A percentile compares a stretch with the other conserved stretches of the same genome.
Evolutionary conservation across 805 yeast genomes (phyloP).

Genomic region (Helenozyma baotianmanensis): DNA sequence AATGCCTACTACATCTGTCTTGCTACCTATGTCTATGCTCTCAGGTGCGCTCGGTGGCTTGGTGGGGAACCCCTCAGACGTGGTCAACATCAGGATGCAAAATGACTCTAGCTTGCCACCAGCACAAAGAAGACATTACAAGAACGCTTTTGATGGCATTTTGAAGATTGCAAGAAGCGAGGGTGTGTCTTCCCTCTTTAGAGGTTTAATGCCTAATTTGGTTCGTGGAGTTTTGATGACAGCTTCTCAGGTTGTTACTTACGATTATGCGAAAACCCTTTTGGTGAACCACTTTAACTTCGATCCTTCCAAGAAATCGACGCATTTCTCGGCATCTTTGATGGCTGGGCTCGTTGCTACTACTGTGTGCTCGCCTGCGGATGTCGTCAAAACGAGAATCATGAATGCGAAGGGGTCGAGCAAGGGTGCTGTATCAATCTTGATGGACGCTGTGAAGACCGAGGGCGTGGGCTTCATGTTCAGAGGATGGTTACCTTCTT

Average conservation of each 20-base stretch:
- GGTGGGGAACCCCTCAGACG: conserved; percentile 85
- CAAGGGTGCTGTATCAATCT: conserved; percentile 46
- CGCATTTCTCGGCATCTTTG: conserved; percentile 76
- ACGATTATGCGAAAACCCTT: conserved; percentile 65
- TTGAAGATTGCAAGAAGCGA: conserved; percentile 56
- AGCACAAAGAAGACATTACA: conserved; percentile 65
- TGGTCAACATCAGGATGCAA: conserved; percentile 87
- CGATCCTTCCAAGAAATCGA: conserved; percentile 57
- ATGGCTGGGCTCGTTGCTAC: conserved; percentile 87
- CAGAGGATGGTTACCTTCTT: conserved; percentile 89
- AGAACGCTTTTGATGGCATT: conserved; percentile 75
- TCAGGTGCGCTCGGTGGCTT: conserved; percentile 82
- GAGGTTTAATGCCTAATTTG: conserved; percentile 76
- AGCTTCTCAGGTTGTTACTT: conserved; percentile 84
- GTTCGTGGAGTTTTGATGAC: conserved; percentile 84
- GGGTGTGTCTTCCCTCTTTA: conserved; percentile 52
- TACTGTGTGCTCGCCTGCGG: conserved; percentile 89
- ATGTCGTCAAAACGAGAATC: conserved; percentile 82
- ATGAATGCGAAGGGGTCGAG: conserved; percentile 58
- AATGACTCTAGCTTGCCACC: conserved; percentile 70
- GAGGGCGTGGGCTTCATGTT: conserved; percentile 83
- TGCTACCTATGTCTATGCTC: conserved; percentile 78
- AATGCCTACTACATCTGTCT: conserved; percentile 51
- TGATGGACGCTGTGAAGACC: conserved; percentile 49
- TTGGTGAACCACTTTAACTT: conserved; percentile 47